Percentiles rank a stretch among this genome's conserved stretches.
Conservation (phyloP, 805 yeast genomes). For the Starmerella vitae region DNA sequence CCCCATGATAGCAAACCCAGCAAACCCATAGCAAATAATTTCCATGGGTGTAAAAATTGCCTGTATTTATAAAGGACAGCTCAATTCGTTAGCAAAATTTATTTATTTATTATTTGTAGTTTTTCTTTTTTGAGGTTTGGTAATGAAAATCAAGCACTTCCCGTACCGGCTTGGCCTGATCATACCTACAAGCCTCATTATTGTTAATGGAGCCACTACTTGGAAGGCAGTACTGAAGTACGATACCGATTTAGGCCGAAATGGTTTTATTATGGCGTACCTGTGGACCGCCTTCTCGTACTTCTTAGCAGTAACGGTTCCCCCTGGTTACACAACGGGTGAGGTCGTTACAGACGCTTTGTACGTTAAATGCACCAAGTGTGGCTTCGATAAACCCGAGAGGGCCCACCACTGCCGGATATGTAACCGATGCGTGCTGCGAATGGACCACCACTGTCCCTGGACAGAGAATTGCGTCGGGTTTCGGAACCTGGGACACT, state of each 20-base stretch:
- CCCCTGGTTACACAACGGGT: constrained; percentile 41
- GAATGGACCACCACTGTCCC: constrained; percentile 63
- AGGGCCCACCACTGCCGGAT: constrained; percentile 33
- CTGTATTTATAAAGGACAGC: no score
- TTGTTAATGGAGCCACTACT: constrained; percentile 13
- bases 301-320: constrained; percentile 45
- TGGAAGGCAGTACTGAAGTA: constrained; percentile 7
- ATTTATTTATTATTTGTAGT: no score
- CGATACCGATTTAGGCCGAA: constrained; percentile 7
- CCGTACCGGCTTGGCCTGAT: constrained; percentile 19
- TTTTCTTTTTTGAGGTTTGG: no score
- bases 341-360: constrained; percentile 1
- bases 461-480: constrained; percentile 93
- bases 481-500: constrained; percentile 60
- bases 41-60: no score
- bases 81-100: no score
- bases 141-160: constrained; percentile 10
- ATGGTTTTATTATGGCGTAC: constrained; percentile 13
- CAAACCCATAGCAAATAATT: no score
- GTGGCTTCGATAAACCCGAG: constrained; percentile 29
- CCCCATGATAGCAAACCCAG: no score
- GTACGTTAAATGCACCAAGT: constrained; percentile 18
- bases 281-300: constrained; percentile 64
- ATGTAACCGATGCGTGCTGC: constrained; percentile 31
- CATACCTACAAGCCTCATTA: constrained; percentile 14